phyloP scores from a whole-genome alignment of 345 rosid genomes.

The Aethionema arabicum region DNA sequence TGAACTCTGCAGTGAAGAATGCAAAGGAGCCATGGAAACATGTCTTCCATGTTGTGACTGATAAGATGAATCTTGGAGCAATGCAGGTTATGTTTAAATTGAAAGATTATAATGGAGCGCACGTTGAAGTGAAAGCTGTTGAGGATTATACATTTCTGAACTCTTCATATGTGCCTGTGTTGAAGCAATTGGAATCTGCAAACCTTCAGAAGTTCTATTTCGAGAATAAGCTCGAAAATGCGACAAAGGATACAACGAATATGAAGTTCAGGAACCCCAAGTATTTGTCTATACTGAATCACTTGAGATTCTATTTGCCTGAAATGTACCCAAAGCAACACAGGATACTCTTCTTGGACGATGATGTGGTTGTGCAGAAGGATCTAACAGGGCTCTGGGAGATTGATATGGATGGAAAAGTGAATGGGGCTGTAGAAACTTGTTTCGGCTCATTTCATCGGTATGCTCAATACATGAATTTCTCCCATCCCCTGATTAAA shows the following conservation, averaged over 20 bases:
- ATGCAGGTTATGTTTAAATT: slow-evolving; percentile 98
- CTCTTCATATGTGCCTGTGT: slow-evolving; percentile 90
- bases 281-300: slow-evolving; percentile 90
- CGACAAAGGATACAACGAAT: slow-evolving; percentile 84
- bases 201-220: slow-evolving; percentile 92
- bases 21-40: slow-evolving; percentile 92
- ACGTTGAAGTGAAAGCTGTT: slow-evolving; percentile 94
- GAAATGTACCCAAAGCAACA: slow-evolving; percentile 94
- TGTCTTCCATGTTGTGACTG: slow-evolving; percentile 94
- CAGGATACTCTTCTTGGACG: slow-evolving; percentile 85
- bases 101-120: slow-evolving; percentile 90
- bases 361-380: slow-evolving; percentile 95
- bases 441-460: slow-evolving; percentile 98
- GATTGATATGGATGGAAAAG: slow-evolving; percentile 97
- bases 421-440: slow-evolving; percentile 96
- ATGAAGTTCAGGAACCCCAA: slow-evolving; percentile 99
- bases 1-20: slow-evolving; percentile 94
- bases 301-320: slow-evolving; percentile 89
- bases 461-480: slow-evolving; percentile 95
- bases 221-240: slow-evolving; percentile 92
- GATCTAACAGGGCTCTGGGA: slow-evolving; percentile 94
- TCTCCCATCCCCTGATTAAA: slow-evolving; percentile 93
- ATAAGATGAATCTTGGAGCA: slow-evolving; percentile 97
- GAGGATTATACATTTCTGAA: slow-evolving; percentile 92
- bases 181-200: slow-evolving; percentile 81